Evolutionary conservation across 2,329 filamentous ascomycete genomes (phyloP).

Genomic region (Microdochium bolleyi): DNA sequence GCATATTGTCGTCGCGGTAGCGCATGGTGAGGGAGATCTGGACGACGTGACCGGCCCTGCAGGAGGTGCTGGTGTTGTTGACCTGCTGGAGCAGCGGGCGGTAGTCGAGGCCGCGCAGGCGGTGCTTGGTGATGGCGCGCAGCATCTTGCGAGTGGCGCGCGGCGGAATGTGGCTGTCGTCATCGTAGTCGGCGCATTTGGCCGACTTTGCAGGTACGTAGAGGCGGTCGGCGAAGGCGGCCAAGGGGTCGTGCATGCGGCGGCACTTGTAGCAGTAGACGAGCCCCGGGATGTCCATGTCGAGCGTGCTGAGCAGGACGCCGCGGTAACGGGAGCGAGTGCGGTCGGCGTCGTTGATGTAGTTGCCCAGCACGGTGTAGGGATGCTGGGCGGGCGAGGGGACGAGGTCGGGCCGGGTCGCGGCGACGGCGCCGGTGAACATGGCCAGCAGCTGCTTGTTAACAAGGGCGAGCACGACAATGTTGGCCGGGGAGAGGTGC

Average conservation of each 20-base stretch:
- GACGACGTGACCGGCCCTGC: constrained; percentile 9
- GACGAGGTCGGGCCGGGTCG: background rate
- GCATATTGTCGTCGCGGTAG: constrained; percentile 9
- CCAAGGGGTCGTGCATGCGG: constrained; percentile 12
- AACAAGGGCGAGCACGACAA: constrained; percentile 12
- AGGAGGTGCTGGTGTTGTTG: constrained; percentile 12
- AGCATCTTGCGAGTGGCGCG: constrained; percentile 13
- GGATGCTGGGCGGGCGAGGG: background rate
- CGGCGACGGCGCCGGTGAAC: constrained; percentile 5
- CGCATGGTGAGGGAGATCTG: constrained; percentile 11
- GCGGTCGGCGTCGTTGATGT: constrained; percentile 6
- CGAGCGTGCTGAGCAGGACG: constrained; percentile 10
- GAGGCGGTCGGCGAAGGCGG: constrained; percentile 9
- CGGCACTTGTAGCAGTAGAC: constrained; percentile 17
- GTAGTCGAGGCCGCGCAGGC: constrained; percentile 10
- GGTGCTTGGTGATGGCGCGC: constrained; percentile 13
- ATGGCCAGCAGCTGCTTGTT: constrained; percentile 14
- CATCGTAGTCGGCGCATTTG: constrained; percentile 10
- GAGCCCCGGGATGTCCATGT: constrained; percentile 11
- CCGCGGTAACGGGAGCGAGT: constrained; percentile 10
- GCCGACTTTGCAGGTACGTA: constrained; percentile 10
- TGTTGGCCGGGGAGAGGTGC: constrained; percentile 9
- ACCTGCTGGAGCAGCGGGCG: constrained; percentile 12
- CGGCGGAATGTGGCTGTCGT: constrained; percentile 15
- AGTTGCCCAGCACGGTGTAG: constrained; percentile 8